Evolutionary conservation across 2,329 filamentous ascomycete species (phyloP).

Genomic region (Pseudocercospora macadamiae): DNA sequence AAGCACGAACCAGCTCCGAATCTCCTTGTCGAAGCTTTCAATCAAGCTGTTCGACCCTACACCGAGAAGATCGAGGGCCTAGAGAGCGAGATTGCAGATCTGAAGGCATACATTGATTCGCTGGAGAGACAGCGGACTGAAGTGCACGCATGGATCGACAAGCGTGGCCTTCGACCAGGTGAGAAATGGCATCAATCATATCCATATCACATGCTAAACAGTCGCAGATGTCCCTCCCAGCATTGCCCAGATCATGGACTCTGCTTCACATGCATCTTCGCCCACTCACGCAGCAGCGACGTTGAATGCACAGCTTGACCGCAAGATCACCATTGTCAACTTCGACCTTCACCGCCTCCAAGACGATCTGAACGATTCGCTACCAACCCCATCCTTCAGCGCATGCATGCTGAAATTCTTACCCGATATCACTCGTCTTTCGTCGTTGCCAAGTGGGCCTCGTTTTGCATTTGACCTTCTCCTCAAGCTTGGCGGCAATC

Average conservation of each 20-base stretch:
- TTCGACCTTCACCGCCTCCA: constrained; percentile 60
- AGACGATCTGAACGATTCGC: constrained; percentile 58
- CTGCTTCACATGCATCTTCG: constrained; percentile 41
- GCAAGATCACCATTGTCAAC: constrained; percentile 62
- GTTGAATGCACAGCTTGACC: constrained; percentile 60
- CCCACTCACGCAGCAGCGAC: constrained; percentile 53
- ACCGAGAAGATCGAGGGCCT: constrained; percentile 57
- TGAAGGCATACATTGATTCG: constrained; percentile 54
- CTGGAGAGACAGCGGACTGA: constrained; percentile 56
- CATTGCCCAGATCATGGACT: constrained; percentile 58
- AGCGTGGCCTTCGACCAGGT: constrained; percentile 57
- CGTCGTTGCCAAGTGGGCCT: constrained; percentile 51
- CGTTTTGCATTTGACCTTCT: constrained; percentile 57
- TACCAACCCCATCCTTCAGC: constrained; percentile 56
- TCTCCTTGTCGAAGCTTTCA: constrained; percentile 56
- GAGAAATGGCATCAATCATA: constrained; percentile 25
- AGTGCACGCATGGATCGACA: constrained; percentile 60
- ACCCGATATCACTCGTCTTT: constrained; percentile 55
- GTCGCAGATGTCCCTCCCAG: constrained; percentile 53
- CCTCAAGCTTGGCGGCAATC: constrained; percentile 59
- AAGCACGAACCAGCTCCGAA: constrained; percentile 52
- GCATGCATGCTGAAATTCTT: constrained; percentile 59
- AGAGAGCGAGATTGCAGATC: constrained; percentile 55
- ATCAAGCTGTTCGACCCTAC: constrained; percentile 56
- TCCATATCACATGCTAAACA: constrained; percentile 6